These are phyloP conservation scores for Fusarium coffeatum DNA, from an alignment of 2,329 filamentous ascomycete species.

Conservation along the genomic window DNA sequence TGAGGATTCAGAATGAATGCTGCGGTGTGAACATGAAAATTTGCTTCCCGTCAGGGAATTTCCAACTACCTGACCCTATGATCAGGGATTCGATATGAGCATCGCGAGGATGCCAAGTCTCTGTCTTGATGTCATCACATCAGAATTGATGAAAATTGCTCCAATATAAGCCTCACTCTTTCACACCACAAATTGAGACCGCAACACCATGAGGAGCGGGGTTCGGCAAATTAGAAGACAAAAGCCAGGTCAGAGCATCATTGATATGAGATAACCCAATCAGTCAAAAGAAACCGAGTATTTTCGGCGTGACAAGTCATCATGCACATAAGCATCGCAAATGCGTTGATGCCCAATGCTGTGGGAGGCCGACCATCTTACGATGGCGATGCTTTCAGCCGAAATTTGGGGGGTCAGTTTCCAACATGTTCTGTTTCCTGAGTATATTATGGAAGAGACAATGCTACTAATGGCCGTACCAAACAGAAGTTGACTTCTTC, in stretches of 20 bases:
- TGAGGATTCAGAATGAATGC: not conserved
- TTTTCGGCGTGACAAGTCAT: not conserved
- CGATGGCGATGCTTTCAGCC: not conserved
- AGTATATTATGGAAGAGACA: not conserved
- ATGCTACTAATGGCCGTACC: not conserved
- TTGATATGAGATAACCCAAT: not conserved
- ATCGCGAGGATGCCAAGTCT: not conserved
- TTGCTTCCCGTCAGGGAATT: not conserved
- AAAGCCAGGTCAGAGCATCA: not conserved
- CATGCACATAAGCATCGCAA: not conserved
- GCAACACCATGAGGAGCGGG: no score
- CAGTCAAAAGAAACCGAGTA: not conserved
- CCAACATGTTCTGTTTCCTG: not conserved
- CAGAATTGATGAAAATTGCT: not conserved
- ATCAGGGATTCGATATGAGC: not conserved
- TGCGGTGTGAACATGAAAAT: not conserved
- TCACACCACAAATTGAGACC: not conserved
- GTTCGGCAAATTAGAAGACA: not conserved
- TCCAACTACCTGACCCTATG: not conserved
- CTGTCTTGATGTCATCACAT: not conserved
- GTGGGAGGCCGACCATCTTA: slow-evolving; percentile 2
- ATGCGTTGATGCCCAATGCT: not conserved
- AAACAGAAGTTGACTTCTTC: not conserved
- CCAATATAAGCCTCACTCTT: not conserved
- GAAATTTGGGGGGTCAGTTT: not conserved